phyloP scores from a whole-genome alignment of 768 basidiomycete genomes.

The Rhizopogon rudus region DNA sequence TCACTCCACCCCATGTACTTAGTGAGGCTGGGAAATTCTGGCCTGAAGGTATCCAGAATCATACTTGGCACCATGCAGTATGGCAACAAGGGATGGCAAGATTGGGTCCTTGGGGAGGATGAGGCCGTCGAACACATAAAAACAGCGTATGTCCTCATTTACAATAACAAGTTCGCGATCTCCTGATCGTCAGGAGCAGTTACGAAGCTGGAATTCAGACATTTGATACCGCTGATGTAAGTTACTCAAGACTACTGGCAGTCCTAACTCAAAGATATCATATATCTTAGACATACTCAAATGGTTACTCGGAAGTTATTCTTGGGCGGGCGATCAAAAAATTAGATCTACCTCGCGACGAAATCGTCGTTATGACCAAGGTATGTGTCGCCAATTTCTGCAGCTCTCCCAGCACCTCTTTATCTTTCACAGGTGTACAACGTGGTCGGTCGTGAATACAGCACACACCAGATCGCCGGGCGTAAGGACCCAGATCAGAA shows the following conservation, averaged over 20 bases:
- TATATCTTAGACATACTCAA: conserved; percentile 49
- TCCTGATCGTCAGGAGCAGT: conserved; percentile 10
- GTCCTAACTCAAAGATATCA: background rate
- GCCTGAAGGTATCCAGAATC: conserved; percentile 45
- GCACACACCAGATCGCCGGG: conserved; percentile 6
- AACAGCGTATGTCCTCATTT: conserved; percentile 32
- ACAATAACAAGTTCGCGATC: background rate
- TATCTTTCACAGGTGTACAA: conserved; percentile 34
- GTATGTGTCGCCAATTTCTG: conserved; percentile 19
- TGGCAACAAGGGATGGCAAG: conserved; percentile 43
- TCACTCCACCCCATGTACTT: background rate
- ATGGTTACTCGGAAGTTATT: conserved; percentile 60
- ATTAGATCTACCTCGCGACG: conserved; percentile 62
- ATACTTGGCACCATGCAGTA: conserved; percentile 49
- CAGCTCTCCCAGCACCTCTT: background rate
- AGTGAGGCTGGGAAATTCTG: conserved; percentile 43
- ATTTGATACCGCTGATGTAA: conserved; percentile 30
- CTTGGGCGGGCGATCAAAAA: conserved; percentile 70
- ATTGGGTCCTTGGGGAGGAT: conserved; percentile 48
- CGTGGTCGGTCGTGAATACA: conserved; percentile 22
- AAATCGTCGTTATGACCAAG: conserved; percentile 79
- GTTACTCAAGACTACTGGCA: conserved; percentile 2
- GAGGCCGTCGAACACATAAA: conserved; percentile 42
- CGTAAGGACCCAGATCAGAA: conserved; percentile 27
- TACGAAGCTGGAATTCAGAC: conserved; percentile 32